Base-by-base conservation (phyloP, 2,329 filamentous ascomycete species). In the Didymella exigua region DNA sequence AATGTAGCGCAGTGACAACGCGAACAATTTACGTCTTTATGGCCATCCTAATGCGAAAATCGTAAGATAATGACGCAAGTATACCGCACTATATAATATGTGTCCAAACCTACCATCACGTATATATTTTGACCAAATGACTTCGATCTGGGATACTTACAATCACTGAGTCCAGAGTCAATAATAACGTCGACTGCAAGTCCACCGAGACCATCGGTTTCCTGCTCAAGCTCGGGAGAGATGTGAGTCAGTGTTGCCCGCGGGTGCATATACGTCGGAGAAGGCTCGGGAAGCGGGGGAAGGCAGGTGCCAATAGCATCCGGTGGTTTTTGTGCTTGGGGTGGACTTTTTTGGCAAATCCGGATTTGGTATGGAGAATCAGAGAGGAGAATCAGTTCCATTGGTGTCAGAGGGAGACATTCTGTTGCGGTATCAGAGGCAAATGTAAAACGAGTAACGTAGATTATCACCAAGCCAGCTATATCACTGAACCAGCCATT, bases 61-160 rank as follows among this genome's bases (percentile, higher is more conserved):
- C n/a, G n/a, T n/a, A n/a, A n/a, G n/a, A n/a, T n/a, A n/a, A n/a
- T n/a, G n/a, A n/a, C n/a, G n/a, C n/a, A n/a, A n/a, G n/a, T n/a
- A n/a, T n/a, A n/a, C n/a, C n/a, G n/a, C n/a, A n/a, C n/a, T n/a
- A n/a, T n/a, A n/a, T n/a, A n/a, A n/a, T n/a, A n/a, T n/a, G n/a
- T n/a, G n/a, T 85, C 73, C 84, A 89, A 84, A 8, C 82, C 86
- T 0, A 85, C 89, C 56, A 90, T 89, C n/a, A n/a, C n/a, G n/a
- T 64, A 75, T 75, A 0, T 77, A 89, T 62, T 66, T 88, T 3
- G 76, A 84, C 21, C 59, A 71, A 18, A 76, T 81, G 41, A 77
- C 36, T 66, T 86, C 0, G 76, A 80, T 1, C 71, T 89, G 19
- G 81, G 84, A 4, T 45, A 75, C 65, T 26, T 73, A 66, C 62